Evolutionary conservation across 106 monocot species (phyloP), one percentile per base, ranked within the genome.

Genomic region (Acanthochlamys bracteata): DNA sequence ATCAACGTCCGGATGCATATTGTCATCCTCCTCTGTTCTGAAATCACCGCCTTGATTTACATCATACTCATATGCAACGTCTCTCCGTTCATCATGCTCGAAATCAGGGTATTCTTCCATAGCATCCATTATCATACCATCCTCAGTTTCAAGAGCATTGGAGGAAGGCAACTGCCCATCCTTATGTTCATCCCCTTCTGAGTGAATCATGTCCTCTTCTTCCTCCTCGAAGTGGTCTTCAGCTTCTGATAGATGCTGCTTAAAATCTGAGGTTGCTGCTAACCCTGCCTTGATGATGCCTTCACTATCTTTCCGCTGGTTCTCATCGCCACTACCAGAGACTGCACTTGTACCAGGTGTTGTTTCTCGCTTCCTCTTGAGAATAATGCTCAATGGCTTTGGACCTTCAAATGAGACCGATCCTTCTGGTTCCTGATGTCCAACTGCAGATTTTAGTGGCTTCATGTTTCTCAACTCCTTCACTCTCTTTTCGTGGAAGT

Each of bases 361-460:
- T 20, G 24, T 53, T 46, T 69, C 77, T 54, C 82, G 71, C 60
- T 87, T 90, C 60, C 73, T 86, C 86, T 90, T 84, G 33, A 86
- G 47, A 52, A 90, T 79, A 24, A 24, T 64, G 60, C 83, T 89
- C 14, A 80, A 52, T 20, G 86, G 77, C 61, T 80, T 94, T 40
- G 93, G 84, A 16, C 83, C 84, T 65, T 79, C 86, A 71, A 93
- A 93, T 65, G 78, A 45, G 24, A 65, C 40, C 33, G 57, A 43
- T 41, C 4, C 60, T 57, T 81, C 74, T 42, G 66, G 69, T 27
- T 78, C 75, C 53, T 25, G 52, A 53, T 7, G 4, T 17, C 24
- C 33, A 1, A 33, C 21, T 13, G 25, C 59, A 33, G 33, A 33
- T 47, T 52, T 57, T 12, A 13, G 20, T 21, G 24, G 3, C 41